Percentiles rank a stretch among this genome's conserved stretches.
Evolutionary conservation across 2,329 filamentous ascomycete genomes (phyloP).

Genomic region (Phaeosphaeriaceae sp.): DNA sequence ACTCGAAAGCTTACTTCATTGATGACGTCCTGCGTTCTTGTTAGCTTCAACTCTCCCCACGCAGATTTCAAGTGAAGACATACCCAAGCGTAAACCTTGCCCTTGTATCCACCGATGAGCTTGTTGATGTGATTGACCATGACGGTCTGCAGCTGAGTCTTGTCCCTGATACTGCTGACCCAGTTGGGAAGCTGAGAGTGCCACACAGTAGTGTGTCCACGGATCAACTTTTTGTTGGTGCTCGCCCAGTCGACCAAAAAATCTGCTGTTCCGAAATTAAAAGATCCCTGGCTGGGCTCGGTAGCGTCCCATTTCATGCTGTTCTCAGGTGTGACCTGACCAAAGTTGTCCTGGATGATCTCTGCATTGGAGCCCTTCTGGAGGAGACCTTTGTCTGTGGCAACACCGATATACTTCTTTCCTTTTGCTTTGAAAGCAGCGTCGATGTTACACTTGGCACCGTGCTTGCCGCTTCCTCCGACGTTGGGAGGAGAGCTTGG

Average conservation of each 20-base stretch:
- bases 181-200: conserved; percentile 61
- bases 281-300: conserved; percentile 59
- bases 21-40: conserved; percentile 18
- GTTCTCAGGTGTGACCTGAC: conserved; percentile 73
- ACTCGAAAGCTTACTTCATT: conserved; percentile 13
- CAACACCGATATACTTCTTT: conserved; percentile 71
- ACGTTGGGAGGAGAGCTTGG: not conserved
- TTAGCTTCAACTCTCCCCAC: not conserved
- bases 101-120: conserved; percentile 67
- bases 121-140: conserved; percentile 68
- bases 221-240: conserved; percentile 64
- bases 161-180: conserved; percentile 66
- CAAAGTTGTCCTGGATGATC: conserved; percentile 69
- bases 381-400: conserved; percentile 64
- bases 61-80: not conserved
- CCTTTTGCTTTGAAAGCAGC: conserved; percentile 67
- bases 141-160: conserved; percentile 60
- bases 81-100: conserved; percentile 66
- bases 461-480: conserved; percentile 11
- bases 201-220: conserved; percentile 73
- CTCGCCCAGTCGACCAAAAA: conserved; percentile 67
- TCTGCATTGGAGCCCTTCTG: conserved; percentile 59
- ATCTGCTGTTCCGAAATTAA: conserved; percentile 66
- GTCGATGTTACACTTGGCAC: conserved; percentile 53
- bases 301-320: conserved; percentile 73